Percentiles rank a stretch among this genome's conserved stretches.
These are phyloP conservation scores for Paxillus rubicundulus DNA, from an alignment of 768 basidiomycete genomes.

Conservation along the genomic window DNA sequence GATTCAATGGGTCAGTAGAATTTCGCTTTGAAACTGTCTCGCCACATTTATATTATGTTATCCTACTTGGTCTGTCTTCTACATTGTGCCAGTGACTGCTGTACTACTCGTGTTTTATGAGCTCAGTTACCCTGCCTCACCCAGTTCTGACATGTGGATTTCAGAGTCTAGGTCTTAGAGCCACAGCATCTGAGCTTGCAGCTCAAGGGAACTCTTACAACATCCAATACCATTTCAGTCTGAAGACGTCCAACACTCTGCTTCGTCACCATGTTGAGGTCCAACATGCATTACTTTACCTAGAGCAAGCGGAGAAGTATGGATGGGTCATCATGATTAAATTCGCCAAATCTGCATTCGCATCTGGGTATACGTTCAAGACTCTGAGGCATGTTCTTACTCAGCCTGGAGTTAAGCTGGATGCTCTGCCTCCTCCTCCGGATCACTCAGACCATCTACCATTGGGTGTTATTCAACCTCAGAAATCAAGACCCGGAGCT, in stretches of 20 bases:
- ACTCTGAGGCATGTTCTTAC: not conserved
- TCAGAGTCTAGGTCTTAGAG: not conserved
- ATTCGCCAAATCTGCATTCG: not conserved
- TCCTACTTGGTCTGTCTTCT: too few species aligned
- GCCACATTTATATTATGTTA: too few species aligned
- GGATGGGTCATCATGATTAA: not conserved
- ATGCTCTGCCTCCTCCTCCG: not conserved
- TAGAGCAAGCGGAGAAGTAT: not conserved
- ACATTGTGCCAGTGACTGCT: too few species aligned
- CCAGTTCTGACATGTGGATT: too few species aligned
- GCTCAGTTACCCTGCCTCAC: too few species aligned
- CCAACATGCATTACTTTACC: not conserved
- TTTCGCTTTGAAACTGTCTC: too few species aligned
- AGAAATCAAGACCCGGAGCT: not conserved
- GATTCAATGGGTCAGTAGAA: too few species aligned
- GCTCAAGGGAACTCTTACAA: too few species aligned
- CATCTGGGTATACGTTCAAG: not conserved
- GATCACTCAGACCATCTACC: not conserved
- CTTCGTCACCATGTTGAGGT: not conserved
- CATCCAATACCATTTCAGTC: not conserved
- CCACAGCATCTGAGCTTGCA: too few species aligned
- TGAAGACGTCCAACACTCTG: not conserved
- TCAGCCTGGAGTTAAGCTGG: not conserved
- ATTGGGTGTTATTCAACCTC: not conserved
- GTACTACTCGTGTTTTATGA: too few species aligned